Percentiles rank a stretch among this genome's conserved stretches.
Conservation (phyloP, 2,329 filamentous ascomycete species). For the Phoma sp. region DNA sequence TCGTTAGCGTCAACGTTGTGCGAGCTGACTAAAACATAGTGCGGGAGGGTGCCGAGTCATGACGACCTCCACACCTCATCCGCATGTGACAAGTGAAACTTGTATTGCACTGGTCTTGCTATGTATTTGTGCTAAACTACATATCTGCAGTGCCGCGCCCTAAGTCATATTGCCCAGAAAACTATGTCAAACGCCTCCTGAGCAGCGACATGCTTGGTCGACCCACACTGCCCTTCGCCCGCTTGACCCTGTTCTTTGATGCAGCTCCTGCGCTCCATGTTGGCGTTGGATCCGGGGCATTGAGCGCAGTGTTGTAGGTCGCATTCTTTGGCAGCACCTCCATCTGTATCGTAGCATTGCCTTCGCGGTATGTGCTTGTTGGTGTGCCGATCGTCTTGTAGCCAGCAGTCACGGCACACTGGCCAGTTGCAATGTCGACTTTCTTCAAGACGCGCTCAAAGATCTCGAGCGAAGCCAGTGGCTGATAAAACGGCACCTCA, state of each 20-base stretch:
- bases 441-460: slow-evolving; percentile 57
- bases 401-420: slow-evolving; percentile 22
- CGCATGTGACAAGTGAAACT: slow-evolving; percentile 1
- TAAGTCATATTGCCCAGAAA: background rate
- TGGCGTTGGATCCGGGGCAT: slow-evolving; percentile 49
- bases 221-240: slow-evolving; percentile 22
- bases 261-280: slow-evolving; percentile 31
- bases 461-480: slow-evolving; percentile 55
- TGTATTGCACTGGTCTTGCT: background rate
- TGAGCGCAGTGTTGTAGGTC: slow-evolving; percentile 57
- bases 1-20: slow-evolving; percentile 18
- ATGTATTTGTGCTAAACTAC: background rate
- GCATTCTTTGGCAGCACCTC: slow-evolving; percentile 50
- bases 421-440: slow-evolving; percentile 60
- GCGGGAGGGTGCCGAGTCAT: slow-evolving; percentile 6
- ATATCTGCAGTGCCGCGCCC: background rate
- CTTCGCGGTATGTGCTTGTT: slow-evolving; percentile 50
- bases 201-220: slow-evolving; percentile 25
- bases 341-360: slow-evolving; percentile 55
- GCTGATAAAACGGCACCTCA: slow-evolving; percentile 63
- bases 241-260: slow-evolving; percentile 25
- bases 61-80: background rate
- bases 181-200: slow-evolving; percentile 18
- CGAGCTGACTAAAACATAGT: slow-evolving; percentile 14
- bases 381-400: slow-evolving; percentile 46